These are phyloP conservation scores for Ambrosia artemisiifolia DNA, from an alignment of 129 eudicot genomes.

Conservation along the genomic window DNA sequence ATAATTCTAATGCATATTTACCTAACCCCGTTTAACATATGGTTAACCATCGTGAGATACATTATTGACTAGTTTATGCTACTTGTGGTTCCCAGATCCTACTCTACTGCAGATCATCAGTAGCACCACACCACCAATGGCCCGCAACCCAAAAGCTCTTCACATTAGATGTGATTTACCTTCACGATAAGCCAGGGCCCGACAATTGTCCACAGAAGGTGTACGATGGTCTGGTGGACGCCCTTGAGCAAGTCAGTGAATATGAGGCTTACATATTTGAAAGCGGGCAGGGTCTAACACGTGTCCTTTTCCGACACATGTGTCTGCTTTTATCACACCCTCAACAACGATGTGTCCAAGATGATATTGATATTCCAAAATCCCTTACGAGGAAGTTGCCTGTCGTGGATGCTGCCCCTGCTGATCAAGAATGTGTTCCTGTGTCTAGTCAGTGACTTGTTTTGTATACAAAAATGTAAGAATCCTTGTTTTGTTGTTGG, in stretches of 20 bases:
- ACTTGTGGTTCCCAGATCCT: slow-evolving; percentile 52
- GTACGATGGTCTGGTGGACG: slow-evolving; percentile 85
- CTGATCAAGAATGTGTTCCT: slow-evolving; percentile 52
- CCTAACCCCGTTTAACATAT: neutral
- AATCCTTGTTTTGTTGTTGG: neutral
- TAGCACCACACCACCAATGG: slow-evolving; percentile 68
- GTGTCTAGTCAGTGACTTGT: slow-evolving; percentile 47
- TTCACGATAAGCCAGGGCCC: slow-evolving; percentile 90
- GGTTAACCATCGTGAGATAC: neutral
- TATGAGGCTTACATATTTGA: slow-evolving; percentile 90
- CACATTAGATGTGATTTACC: slow-evolving; percentile 86
- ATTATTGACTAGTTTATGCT: neutral
- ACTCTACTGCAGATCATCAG: slow-evolving; percentile 83
- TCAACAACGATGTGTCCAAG: slow-evolving; percentile 92
- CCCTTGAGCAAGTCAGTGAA: slow-evolving; percentile 87
- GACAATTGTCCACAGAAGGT: slow-evolving; percentile 96
- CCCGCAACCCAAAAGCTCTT: slow-evolving; percentile 65
- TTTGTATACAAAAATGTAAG: slow-evolving; percentile 3
- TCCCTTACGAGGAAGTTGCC: slow-evolving; percentile 64
- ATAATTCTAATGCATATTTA: neutral
- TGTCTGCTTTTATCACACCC: slow-evolving; percentile 78
- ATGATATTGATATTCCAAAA: slow-evolving; percentile 74
- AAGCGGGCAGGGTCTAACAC: slow-evolving; percentile 84
- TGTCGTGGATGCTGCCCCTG: slow-evolving; percentile 35
- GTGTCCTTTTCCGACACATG: slow-evolving; percentile 71